A percentile compares a stretch with the other conserved stretches of the same genome.
phyloP scores from a whole-genome alignment of 345 rosid genomes.

The Streptanthus diversifolius region DNA sequence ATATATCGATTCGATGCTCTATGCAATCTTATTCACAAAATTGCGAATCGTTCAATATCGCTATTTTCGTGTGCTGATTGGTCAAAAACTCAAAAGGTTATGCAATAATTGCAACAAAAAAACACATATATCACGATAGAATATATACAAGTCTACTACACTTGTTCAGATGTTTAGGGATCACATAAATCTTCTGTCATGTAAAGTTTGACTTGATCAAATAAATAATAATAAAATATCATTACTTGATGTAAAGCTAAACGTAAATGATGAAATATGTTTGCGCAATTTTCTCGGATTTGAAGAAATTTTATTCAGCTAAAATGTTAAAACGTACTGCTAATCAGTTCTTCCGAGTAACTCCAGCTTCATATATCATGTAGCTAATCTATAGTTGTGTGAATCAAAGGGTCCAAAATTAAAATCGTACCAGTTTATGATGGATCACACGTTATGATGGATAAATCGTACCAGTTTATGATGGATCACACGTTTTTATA shows the following conservation, averaged over 20 bases:
- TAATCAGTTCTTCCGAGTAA: too few species aligned
- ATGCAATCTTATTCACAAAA: background rate
- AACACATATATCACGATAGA: background rate
- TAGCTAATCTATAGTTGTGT: background rate
- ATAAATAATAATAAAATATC: background rate
- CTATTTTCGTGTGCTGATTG: background rate
- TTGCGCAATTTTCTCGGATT: background rate
- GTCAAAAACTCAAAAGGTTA: background rate
- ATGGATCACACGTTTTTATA: background rate
- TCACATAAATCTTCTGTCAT: background rate
- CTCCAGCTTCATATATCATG: too few species aligned
- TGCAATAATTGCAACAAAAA: background rate
- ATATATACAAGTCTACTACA: conserved; percentile 10
- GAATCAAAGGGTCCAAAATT: background rate
- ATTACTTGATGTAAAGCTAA: too few species aligned
- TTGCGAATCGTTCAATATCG: background rate
- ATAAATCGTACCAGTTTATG: background rate
- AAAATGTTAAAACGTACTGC: background rate
- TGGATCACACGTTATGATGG: background rate
- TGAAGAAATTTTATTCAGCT: background rate
- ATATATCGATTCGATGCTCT: conserved; percentile 24
- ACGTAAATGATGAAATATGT: background rate
- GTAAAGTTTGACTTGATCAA: conserved; percentile 9
- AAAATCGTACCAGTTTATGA: background rate
- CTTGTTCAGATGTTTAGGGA: conserved; percentile 11